Conservation (phyloP, 73 alveolate species). For the Paramecium pentaurelia region DNA sequence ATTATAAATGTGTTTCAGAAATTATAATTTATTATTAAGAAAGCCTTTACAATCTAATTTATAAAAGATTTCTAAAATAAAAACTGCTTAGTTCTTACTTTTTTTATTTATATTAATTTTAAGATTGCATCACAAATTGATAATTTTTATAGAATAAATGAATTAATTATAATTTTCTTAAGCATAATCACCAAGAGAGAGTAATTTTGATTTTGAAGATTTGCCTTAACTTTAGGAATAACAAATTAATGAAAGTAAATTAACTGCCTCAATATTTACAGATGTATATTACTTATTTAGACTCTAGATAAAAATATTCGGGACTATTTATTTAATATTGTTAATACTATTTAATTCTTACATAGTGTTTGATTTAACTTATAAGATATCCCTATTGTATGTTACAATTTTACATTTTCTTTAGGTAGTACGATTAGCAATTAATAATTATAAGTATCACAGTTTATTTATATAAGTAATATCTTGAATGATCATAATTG, state of each 20-base stretch:
- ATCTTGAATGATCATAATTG: background rate
- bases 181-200: background rate
- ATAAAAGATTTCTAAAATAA: no score
- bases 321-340: background rate
- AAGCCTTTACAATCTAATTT: background rate
- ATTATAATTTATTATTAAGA: no score
- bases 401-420: constrained; percentile 16
- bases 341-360: constrained; percentile 27
- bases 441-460: constrained; percentile 12
- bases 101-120: background rate
- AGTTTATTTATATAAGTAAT: background rate
- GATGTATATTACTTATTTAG: background rate
- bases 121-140: background rate
- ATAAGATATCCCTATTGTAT: background rate
- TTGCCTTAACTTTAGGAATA: background rate
- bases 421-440: background rate
- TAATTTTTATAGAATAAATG: background rate
- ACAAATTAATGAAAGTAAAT: background rate
- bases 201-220: background rate
- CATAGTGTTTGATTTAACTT: background rate
- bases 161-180: background rate
- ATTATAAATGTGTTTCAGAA: background rate
- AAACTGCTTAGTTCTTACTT: background rate
- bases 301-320: background rate
- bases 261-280: background rate